Percentiles rank a stretch among this genome's conserved stretches.
phyloP scores from a whole-genome alignment of 257 asterid genomes.

The Plantago ovata region DNA sequence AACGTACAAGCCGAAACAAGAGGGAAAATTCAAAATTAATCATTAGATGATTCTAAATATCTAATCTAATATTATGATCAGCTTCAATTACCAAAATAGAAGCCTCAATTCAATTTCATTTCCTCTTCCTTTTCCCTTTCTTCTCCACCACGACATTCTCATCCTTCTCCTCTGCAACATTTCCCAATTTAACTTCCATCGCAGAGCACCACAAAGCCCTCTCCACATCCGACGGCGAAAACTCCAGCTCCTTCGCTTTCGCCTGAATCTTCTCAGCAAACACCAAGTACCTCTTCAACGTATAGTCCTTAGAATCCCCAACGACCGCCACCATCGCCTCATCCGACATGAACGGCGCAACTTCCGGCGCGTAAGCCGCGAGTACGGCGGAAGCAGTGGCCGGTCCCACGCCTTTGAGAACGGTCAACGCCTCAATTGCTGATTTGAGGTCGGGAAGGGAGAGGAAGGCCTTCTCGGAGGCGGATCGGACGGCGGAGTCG shows the following conservation, averaged over 20 bases:
- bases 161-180: slow-evolving; percentile 26
- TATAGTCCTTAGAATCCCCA: slow-evolving; percentile 74
- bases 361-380: slow-evolving; percentile 78
- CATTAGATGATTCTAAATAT: too few species aligned
- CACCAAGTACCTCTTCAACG: slow-evolving; percentile 61
- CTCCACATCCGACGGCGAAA: slow-evolving; percentile 81
- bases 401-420: slow-evolving; percentile 84
- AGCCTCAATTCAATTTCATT: too few species aligned
- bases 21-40: too few species aligned
- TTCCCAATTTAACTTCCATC: slow-evolving; percentile 30
- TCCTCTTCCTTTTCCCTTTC: slow-evolving; percentile 52
- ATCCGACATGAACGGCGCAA: slow-evolving; percentile 90
- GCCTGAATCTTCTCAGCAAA: slow-evolving; percentile 61
- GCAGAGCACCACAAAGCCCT: slow-evolving; percentile 77
- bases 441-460: slow-evolving; percentile 59
- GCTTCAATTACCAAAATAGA: too few species aligned
- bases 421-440: slow-evolving; percentile 63
- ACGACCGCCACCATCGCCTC: slow-evolving; percentile 76
- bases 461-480: slow-evolving; percentile 69
- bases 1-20: too few species aligned
- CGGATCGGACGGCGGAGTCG: slow-evolving; percentile 55
- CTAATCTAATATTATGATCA: too few species aligned
- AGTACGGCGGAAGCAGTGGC: slow-evolving; percentile 94
- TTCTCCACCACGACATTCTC: slow-evolving; percentile 20
- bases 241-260: slow-evolving; percentile 70